Percentiles rank a stretch among this genome's conserved stretches.
Conservation (phyloP, 345 rosid species). For the Psidium guajava region DNA sequence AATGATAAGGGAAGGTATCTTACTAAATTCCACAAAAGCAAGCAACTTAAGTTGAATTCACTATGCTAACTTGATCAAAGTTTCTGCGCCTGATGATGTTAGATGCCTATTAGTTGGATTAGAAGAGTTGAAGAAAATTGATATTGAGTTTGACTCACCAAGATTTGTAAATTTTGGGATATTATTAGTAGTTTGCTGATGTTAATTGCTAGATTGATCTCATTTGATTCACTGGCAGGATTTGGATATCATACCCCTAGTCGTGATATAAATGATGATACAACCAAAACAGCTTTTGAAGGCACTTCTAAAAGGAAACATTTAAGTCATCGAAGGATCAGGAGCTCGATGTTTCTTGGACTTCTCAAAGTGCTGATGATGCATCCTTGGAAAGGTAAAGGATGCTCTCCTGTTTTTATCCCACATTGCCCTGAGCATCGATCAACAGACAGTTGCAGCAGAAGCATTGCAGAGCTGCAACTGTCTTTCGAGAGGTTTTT, state of each 20-base stretch:
- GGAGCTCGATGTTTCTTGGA: background rate
- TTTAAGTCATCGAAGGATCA: background rate
- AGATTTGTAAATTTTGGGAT: background rate
- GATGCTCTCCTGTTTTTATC: background rate
- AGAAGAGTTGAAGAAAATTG: background rate
- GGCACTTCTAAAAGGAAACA: background rate
- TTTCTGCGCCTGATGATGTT: background rate
- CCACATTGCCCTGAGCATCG: background rate
- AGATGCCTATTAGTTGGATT: background rate
- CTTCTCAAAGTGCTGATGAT: background rate
- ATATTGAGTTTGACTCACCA: background rate
- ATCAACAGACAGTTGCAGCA: background rate
- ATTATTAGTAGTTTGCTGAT: background rate
- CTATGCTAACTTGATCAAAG: background rate
- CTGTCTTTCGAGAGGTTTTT: background rate
- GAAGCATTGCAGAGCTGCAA: background rate
- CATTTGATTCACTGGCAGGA: background rate
- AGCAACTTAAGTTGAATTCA: background rate
- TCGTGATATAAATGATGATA: background rate
- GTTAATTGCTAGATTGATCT: background rate
- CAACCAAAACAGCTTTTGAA: background rate
- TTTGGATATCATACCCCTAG: background rate
- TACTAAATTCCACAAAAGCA: background rate
- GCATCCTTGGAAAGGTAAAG: background rate
- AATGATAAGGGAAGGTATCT: background rate